A percentile compares a stretch with the other conserved stretches of the same genome.
Evolutionary conservation across 2,329 filamentous ascomycete species (phyloP).

Genomic region (Trematosphaeria pertusa): DNA sequence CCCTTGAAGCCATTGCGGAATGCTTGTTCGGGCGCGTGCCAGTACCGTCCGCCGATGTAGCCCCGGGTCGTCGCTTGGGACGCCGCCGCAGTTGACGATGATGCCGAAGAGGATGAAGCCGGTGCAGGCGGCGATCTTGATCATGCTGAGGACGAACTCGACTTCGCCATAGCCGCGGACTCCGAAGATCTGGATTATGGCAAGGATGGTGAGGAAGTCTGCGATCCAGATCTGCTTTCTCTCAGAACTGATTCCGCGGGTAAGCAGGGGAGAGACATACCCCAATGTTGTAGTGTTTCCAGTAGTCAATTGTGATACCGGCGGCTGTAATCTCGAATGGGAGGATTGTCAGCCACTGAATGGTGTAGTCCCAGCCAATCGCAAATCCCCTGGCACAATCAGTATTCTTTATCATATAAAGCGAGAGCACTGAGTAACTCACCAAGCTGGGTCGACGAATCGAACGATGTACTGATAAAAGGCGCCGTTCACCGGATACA

Average conservation of each 20-base stretch:
- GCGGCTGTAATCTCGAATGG: conserved; percentile 45
- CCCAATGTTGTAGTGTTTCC: conserved; percentile 29
- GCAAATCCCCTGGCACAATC: conserved; percentile 37
- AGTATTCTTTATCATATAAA: background rate
- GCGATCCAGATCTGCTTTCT: conserved; percentile 36
- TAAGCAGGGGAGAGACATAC: conserved; percentile 4
- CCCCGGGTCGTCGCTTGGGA: conserved; percentile 61
- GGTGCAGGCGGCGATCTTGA: conserved; percentile 65
- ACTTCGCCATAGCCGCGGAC: conserved; percentile 49
- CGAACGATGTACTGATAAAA: conserved; percentile 50
- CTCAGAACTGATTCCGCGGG: conserved; percentile 7
- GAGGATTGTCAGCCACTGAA: conserved; percentile 39
- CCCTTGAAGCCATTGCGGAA: conserved; percentile 66
- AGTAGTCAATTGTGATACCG: conserved; percentile 41
- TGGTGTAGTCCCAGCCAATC: conserved; percentile 44
- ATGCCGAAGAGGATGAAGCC: conserved; percentile 72
- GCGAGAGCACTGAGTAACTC: no score
- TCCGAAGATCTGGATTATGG: conserved; percentile 40
- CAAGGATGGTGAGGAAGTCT: conserved; percentile 35
- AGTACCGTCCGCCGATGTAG: conserved; percentile 67
- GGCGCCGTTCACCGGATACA: conserved; percentile 51
- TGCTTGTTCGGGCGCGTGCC: conserved; percentile 60
- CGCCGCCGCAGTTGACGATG: conserved; percentile 65
- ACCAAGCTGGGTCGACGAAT: conserved; percentile 53
- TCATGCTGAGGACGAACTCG: conserved; percentile 64